Base-by-base conservation (phyloP, 441 rosid genomes). In the Pelargonium myrrhifolium region DNA sequence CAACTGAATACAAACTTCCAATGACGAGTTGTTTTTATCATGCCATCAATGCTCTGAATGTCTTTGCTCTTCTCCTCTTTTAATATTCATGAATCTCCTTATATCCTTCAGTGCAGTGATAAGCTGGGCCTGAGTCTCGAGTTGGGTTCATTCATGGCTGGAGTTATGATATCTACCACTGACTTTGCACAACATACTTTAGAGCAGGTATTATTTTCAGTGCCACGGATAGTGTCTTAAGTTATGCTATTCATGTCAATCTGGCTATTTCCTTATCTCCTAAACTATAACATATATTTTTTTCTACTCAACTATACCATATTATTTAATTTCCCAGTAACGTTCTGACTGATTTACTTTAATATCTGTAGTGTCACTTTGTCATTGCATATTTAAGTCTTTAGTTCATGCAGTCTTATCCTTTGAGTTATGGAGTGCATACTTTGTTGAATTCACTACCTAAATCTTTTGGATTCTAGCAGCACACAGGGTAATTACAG, bases 41-140 rank as follows among this genome's bases (percentile, higher is more conserved):
- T 21, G 28, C 9, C 14, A 56, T 4, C 28, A 56, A 56, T 21
- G 24, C 39, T 17, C 21, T 17, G 18, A 0, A 55, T 55, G 8
- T 56, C 22, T 20, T 24, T 17, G 21, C 8, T 9, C 3, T 55
- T 17, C 9, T 58, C 62, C 15, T 15, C 62, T 70, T 49, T 65
- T 55, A 56, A 70, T 59, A 55, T 65, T 64, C 62, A 67, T 69
- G 69, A 68, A 67, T 58, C 37, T 78, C 79, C 71, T 61, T 80
- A 71, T 53, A 62, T 80, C 66, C 64, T 76, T 86, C 94, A 94
- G 99, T 89, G 99, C 96, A 94, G 98, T 72, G 99, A 92, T 85
- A 92, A 92, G 86, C 79, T 92, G 79, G 98, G 99, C 66, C 96
- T 92, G 70, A 92, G 98, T 84, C 99, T 94, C 59, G 99, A 94